Evolutionary conservation across 2,329 filamentous ascomycete species (phyloP).

Genomic region (Exophiala lecanii-corni): DNA sequence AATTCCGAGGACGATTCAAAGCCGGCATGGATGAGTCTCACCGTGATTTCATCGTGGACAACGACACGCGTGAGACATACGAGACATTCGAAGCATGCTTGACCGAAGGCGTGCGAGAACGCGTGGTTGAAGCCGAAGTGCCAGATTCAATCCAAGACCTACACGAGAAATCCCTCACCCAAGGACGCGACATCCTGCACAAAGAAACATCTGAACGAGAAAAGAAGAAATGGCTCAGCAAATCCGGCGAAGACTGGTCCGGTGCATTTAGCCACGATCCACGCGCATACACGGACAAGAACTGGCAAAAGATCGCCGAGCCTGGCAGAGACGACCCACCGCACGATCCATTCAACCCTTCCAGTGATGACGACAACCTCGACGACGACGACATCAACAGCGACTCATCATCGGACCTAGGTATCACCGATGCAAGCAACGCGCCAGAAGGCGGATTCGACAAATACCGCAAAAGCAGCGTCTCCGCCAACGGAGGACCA

Average conservation of each 20-base stretch:
- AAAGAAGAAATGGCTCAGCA: constrained; percentile 71
- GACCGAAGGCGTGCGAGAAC: constrained; percentile 74
- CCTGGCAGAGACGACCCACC: constrained; percentile 50
- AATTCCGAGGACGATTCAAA: constrained; percentile 78
- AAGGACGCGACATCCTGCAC: constrained; percentile 76
- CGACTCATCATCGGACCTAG: constrained; percentile 47
- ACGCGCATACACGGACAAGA: constrained; percentile 51
- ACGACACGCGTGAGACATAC: constrained; percentile 85
- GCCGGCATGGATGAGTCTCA: constrained; percentile 86
- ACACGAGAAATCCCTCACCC: constrained; percentile 74
- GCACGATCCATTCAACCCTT: constrained; percentile 48
- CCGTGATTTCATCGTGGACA: constrained; percentile 75
- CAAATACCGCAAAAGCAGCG: constrained; percentile 28
- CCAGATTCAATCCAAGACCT: constrained; percentile 68
- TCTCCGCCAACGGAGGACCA: constrained; percentile 28
- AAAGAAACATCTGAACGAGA: constrained; percentile 63
- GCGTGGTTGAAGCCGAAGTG: constrained; percentile 67
- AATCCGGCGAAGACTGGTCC: constrained; percentile 79
- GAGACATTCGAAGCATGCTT: constrained; percentile 92
- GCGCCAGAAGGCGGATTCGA: constrained; percentile 24
- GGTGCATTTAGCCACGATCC: constrained; percentile 81
- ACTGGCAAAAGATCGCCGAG: constrained; percentile 52
- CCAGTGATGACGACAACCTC: constrained; percentile 34
- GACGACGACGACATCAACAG: constrained; percentile 28
- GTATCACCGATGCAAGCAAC: constrained; percentile 53